Conservation (phyloP, 2,329 filamentous ascomycete species). For the Diplodia corticola region DNA sequence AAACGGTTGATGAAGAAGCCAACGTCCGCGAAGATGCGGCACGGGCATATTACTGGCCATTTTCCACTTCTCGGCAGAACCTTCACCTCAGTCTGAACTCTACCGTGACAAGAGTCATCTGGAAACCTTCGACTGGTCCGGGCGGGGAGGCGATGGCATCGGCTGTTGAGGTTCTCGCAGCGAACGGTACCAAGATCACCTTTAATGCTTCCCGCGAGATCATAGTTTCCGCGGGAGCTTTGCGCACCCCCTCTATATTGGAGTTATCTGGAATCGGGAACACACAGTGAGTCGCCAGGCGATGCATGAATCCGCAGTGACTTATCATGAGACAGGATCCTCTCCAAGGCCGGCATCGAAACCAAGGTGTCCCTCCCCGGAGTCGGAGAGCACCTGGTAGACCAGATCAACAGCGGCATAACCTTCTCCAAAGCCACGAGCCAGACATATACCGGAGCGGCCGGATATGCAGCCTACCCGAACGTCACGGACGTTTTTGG, state of each 20-base stretch:
- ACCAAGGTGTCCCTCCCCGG: slow-evolving; percentile 23
- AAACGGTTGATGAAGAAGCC: slow-evolving; percentile 42
- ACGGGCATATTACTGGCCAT: slow-evolving; percentile 50
- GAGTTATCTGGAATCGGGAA: slow-evolving; percentile 29
- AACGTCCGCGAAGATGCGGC: slow-evolving; percentile 49
- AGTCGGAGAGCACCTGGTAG: slow-evolving; percentile 31
- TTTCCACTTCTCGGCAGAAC: slow-evolving; percentile 40
- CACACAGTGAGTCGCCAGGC: background rate
- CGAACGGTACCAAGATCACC: background rate
- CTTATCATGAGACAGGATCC: slow-evolving; percentile 2
- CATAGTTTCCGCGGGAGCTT: slow-evolving; percentile 26
- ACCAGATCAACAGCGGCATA: slow-evolving; percentile 26
- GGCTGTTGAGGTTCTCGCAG: background rate
- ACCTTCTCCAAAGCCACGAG: slow-evolving; percentile 19
- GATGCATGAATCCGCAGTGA: background rate
- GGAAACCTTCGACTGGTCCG: slow-evolving; percentile 27
- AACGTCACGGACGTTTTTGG: slow-evolving; percentile 30
- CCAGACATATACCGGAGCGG: slow-evolving; percentile 29
- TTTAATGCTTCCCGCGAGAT: slow-evolving; percentile 26
- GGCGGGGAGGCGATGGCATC: slow-evolving; percentile 28
- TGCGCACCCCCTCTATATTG: slow-evolving; percentile 25
- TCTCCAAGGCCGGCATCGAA: slow-evolving; percentile 23
- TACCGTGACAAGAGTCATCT: slow-evolving; percentile 43
- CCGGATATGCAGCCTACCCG: slow-evolving; percentile 30
- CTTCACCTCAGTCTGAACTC: slow-evolving; percentile 48